These are phyloP conservation scores for Ogataea naganishii DNA, from an alignment of 805 yeast species.

Conservation along the genomic window DNA sequence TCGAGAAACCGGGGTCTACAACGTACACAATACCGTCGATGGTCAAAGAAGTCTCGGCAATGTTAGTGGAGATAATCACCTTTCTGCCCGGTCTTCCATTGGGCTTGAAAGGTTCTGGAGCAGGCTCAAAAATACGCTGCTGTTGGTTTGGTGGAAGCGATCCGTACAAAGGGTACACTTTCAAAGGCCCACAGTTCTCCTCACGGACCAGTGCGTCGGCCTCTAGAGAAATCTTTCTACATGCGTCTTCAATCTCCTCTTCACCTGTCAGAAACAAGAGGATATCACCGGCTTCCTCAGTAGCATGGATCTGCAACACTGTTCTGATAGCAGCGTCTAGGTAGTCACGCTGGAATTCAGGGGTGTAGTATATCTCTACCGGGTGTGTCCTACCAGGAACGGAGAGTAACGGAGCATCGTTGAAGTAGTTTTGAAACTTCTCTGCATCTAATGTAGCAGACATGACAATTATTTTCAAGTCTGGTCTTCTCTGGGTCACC, in stretches of 20 bases:
- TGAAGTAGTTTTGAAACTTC: constrained; percentile 85
- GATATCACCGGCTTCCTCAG: constrained; percentile 90
- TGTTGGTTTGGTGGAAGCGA: constrained; percentile 95
- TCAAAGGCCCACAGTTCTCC: constrained; percentile 80
- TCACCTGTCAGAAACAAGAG: constrained; percentile 88
- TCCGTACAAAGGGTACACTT: constrained; percentile 91
- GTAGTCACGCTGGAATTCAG: constrained; percentile 93
- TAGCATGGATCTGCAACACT: constrained; percentile 92
- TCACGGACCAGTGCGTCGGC: constrained; percentile 85
- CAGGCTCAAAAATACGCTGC: constrained; percentile 87
- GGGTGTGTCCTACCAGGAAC: constrained; percentile 99
- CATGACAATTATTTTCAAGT: constrained; percentile 88
- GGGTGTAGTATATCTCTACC: constrained; percentile 93
- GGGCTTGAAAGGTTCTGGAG: constrained; percentile 62
- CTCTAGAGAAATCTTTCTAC: constrained; percentile 79
- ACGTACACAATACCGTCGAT: constrained; percentile 97
- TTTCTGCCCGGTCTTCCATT: constrained; percentile 93
- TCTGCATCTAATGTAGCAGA: constrained; percentile 97
- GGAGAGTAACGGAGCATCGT: constrained; percentile 86
- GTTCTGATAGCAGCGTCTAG: constrained; percentile 93
- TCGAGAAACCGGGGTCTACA: constrained; percentile 95
- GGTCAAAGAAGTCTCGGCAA: constrained; percentile 96
- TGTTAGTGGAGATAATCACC: constrained; percentile 85
- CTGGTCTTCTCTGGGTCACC: constrained; percentile 71
- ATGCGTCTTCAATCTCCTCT: constrained; percentile 96